Evolutionary conservation across 257 asterid genomes (phyloP).

Genomic region (Solanum megistacrolobum): DNA sequence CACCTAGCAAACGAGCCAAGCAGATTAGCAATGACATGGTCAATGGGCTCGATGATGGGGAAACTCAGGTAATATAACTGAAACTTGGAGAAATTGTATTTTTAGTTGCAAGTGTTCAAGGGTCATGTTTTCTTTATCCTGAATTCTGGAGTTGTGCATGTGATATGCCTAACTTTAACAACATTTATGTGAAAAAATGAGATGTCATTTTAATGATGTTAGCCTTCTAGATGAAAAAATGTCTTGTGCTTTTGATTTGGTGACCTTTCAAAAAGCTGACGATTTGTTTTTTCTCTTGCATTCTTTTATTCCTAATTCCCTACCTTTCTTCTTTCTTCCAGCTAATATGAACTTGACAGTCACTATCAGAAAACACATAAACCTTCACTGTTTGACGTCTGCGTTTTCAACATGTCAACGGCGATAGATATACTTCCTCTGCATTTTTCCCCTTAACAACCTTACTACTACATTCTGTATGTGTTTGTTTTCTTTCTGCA

Average conservation of each 20-base stretch:
- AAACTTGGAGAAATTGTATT: neutral
- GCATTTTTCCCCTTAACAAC: neutral
- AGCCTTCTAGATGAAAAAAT: neutral
- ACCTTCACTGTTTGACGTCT: neutral
- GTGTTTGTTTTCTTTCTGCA: neutral
- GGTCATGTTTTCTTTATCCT: neutral
- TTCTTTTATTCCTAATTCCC: neutral
- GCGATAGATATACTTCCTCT: neutral
- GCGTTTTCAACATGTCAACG: neutral
- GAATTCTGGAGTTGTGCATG: neutral
- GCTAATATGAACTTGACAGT: neutral
- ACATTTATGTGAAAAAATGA: neutral
- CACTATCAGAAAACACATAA: neutral
- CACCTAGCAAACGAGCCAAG: conserved; percentile 31
- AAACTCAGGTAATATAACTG: conserved; percentile 49
- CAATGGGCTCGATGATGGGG: conserved; percentile 26
- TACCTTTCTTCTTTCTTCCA: neutral
- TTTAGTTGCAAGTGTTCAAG: neutral
- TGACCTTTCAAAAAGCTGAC: neutral
- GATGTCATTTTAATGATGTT: neutral
- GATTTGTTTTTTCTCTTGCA: neutral
- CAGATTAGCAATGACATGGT: conserved; percentile 7
- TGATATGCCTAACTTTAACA: neutral
- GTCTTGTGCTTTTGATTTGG: neutral
- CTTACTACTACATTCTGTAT: neutral